phyloP scores from a whole-genome alignment of 176 grass and related monocot genomes.

The Phyllostachys edulis region DNA sequence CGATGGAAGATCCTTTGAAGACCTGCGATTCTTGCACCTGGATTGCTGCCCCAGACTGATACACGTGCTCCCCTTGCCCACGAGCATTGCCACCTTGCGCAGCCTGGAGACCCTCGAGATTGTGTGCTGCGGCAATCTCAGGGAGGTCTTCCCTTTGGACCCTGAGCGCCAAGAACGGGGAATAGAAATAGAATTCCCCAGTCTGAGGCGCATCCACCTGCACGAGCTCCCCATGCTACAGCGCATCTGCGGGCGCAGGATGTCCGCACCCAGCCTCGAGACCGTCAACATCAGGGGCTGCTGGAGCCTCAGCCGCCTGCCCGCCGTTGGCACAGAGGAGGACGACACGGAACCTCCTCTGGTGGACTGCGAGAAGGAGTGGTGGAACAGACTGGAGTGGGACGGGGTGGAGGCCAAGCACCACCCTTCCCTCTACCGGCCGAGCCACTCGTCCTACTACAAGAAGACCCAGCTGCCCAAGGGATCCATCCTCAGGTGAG shows the following conservation, averaged over 20 bases:
- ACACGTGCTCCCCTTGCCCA: not conserved
- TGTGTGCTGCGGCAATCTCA: conserved; percentile 2
- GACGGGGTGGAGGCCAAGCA: not conserved
- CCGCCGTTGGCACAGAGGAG: not conserved
- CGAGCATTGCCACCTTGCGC: accelerated
- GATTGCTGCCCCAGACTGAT: not conserved
- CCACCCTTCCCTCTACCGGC: conserved; percentile 4
- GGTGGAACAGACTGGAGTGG: conserved; percentile 12
- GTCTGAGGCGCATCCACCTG: not conserved
- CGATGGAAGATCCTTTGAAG: accelerated
- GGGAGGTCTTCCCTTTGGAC: not conserved
- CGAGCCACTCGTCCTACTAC: too few species aligned
- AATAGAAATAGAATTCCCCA: not conserved
- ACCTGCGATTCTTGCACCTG: not conserved
- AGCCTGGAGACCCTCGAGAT: not conserved
- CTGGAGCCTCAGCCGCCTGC: conserved; percentile 29
- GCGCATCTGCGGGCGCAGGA: not conserved
- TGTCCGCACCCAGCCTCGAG: not conserved
- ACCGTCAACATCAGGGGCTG: conserved; percentile 19
- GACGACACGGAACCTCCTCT: too few species aligned
- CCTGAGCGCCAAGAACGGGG: too few species aligned
- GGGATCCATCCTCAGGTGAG: too few species aligned
- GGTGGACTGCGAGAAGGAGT: conserved; percentile 35
- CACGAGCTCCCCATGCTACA: conserved; percentile 24
- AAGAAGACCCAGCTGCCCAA: not conserved